Percentiles rank a stretch among this genome's conserved stretches.
Evolutionary conservation across 306 rosid genomes (phyloP).

Genomic region (Inga laurina): DNA sequence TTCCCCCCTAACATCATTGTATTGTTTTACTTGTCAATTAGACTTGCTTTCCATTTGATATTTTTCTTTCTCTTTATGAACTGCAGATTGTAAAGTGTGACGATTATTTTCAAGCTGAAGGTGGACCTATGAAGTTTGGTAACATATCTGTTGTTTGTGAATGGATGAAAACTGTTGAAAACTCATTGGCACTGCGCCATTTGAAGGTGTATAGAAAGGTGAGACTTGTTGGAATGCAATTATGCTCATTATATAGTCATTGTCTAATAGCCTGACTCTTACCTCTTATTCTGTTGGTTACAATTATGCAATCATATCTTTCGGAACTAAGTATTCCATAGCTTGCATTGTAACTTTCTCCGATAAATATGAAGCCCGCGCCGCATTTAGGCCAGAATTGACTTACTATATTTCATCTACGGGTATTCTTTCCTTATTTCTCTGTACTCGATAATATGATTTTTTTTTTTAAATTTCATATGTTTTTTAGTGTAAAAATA

Average conservation of each 20-base stretch:
- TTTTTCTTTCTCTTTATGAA: background rate
- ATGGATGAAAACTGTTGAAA: slow-evolving; percentile 60
- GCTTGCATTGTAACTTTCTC: background rate
- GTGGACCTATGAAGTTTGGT: slow-evolving; percentile 84
- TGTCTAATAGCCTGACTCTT: background rate
- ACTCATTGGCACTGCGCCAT: slow-evolving; percentile 69
- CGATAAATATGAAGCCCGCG: background rate
- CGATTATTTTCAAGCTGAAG: slow-evolving; percentile 89
- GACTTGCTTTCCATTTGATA: background rate
- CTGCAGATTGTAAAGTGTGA: slow-evolving; percentile 75
- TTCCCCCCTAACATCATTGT: background rate
- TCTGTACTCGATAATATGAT: background rate
- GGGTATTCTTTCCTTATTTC: background rate
- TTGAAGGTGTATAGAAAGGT: slow-evolving; percentile 80
- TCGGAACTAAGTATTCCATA: background rate
- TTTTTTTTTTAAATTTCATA: background rate
- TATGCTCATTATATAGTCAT: background rate
- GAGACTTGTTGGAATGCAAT: slow-evolving; percentile 17
- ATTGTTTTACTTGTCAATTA: background rate
- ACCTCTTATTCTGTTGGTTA: background rate
- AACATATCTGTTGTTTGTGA: slow-evolving; percentile 61
- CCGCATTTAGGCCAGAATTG: background rate
- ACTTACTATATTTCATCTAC: background rate
- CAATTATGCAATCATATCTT: background rate
- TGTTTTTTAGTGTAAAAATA: too few relatives aligned